A percentile compares a stretch with the other conserved stretches of the same genome.
Evolutionary conservation across 2,329 filamentous ascomycete species (phyloP).

Genomic region (Botryotinia convoluta): DNA sequence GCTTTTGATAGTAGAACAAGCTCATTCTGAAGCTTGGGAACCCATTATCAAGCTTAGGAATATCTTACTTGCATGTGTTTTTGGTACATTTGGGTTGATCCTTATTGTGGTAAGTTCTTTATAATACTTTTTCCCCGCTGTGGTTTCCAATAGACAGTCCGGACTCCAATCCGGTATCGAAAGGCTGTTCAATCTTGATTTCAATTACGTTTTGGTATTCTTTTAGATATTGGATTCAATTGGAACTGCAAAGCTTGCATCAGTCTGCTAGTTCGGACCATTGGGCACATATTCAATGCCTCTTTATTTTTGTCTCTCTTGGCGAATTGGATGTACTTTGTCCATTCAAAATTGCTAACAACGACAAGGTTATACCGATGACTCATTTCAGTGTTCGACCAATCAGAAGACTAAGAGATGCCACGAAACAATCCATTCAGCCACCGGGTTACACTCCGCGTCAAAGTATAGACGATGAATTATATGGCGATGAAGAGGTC

Average conservation of each 20-base stretch:
- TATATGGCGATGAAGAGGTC: constrained; percentile 25
- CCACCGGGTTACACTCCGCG: constrained; percentile 37
- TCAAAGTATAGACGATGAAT: constrained; percentile 31
- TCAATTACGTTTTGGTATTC: not conserved
- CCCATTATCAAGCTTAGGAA: constrained; percentile 74
- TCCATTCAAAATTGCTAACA: not conserved
- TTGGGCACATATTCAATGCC: not conserved
- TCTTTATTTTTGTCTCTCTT: not conserved
- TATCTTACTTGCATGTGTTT: constrained; percentile 80
- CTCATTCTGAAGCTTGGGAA: constrained; percentile 68
- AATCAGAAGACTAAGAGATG: constrained; percentile 42
- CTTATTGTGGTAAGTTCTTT: constrained; percentile 50
- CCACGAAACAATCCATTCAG: constrained; percentile 36
- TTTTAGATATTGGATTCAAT: not conserved
- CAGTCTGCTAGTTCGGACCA: not conserved
- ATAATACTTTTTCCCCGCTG: not conserved
- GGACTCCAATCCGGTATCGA: not conserved
- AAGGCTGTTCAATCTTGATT: not conserved
- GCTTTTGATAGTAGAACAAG: constrained; percentile 78
- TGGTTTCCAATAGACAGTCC: not conserved
- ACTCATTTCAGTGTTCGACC: constrained; percentile 80
- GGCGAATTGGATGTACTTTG: not conserved
- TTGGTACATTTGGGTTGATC: constrained; percentile 74
- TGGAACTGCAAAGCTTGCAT: not conserved
- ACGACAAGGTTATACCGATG: constrained; percentile 59